Evolutionary conservation across 768 basidiomycete genomes (phyloP), one percentile per base, ranked within the genome.

Genomic region (Roridomyces roridus): DNA sequence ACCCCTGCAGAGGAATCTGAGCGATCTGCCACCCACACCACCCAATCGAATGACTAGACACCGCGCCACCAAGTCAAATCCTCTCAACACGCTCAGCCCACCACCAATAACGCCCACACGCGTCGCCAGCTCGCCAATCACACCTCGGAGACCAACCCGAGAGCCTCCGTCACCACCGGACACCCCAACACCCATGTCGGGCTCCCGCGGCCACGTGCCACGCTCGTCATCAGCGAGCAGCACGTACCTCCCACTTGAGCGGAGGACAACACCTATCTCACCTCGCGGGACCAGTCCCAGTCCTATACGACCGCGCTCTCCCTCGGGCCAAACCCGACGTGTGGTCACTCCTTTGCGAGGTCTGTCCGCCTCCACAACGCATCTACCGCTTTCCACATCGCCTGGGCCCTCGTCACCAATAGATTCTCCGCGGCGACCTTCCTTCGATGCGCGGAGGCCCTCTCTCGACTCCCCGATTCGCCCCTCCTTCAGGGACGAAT

Each of bases 361-460:
- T 25, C 64, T 80, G 6, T 84, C 86, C 2, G 63, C 78, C 6
- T 85, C 86, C 4, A 70, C 81, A 3, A 79, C 84, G 2, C 80
- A 83, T 60, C 72, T 84, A 46, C 80, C 82, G n/a, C 70, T 80
- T 9, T 68, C 78, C 12, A 67, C 72, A 41, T 70, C 73, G 14
- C 24, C 41, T 31, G 17, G 31, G 37, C 51, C 58, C 26, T 20
- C 59, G 20, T 44, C 64, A 14, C 46, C 63, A 63, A 35, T 69
- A 62, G 63, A 75, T 64, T 57, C 46, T 6, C 65, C 73, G 31
- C 72, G 73, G 34, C 70, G 74, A 48, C 64, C 77, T 23, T 78
- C 79, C 18, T 45, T 72, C 45, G 82, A 80, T 51, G 65, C 65
- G 0, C 71, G 74, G 25, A 71, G 72, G 28, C 67, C 72, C 26